Conservation (phyloP, 1,284 basidiomycete genomes). For the Sanghuangporus weigelae region DNA sequence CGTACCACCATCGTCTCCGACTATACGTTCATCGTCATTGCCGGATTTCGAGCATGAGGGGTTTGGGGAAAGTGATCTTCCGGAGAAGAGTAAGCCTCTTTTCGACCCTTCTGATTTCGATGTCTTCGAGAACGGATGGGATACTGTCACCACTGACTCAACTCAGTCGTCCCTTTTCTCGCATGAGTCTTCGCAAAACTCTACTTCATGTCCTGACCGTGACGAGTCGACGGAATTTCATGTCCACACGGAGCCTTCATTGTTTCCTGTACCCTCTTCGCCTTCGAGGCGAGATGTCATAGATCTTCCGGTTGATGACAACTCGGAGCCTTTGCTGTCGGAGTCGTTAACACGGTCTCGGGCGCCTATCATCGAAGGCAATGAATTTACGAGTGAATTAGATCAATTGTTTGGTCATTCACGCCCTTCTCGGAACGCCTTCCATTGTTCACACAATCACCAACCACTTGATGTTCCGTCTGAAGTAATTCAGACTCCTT, state of each 20-base stretch:
- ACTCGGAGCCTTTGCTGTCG: not conserved
- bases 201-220: not conserved
- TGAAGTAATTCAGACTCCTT: slow-evolving; percentile 10
- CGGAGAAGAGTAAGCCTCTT: slow-evolving; percentile 3
- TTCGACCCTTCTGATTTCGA: slow-evolving; percentile 15
- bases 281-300: slow-evolving; percentile 9
- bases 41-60: slow-evolving; percentile 1
- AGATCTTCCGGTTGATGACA: slow-evolving; percentile 9
- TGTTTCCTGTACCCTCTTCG: not conserved
- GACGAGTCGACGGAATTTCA: not conserved
- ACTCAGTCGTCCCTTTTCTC: not conserved
- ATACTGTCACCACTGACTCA: slow-evolving; percentile 10
- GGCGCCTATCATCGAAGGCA: not conserved
- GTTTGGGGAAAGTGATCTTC: not conserved
- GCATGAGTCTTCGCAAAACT: not conserved
- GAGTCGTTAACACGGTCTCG: not conserved
- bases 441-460: not conserved
- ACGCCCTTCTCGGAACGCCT: not conserved
- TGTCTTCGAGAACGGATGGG: slow-evolving; percentile 17
- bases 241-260: not conserved
- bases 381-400: not conserved
- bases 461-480: slow-evolving; percentile 8
- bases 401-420: not conserved
- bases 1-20: not conserved
- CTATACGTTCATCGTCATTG: not conserved